Percentiles rank a stretch among this genome's conserved stretches.
Evolutionary conservation across 139 green algal species (phyloP).

Genomic region (Tetraselmis chui): DNA sequence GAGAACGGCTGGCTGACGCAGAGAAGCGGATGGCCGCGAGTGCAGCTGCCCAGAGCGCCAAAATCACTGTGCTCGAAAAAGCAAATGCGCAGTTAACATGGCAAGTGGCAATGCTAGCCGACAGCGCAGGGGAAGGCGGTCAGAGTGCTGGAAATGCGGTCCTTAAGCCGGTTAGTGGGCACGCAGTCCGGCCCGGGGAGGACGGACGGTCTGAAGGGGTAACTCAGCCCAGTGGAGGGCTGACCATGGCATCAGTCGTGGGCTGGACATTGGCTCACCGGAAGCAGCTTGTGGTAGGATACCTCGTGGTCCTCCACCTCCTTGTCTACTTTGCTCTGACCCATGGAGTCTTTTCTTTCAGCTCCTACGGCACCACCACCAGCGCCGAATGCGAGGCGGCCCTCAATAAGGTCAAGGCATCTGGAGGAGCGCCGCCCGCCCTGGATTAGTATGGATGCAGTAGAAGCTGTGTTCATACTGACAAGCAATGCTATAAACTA

Average conservation of each 20-base stretch:
- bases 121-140: neutral
- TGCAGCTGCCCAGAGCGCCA: too few species aligned
- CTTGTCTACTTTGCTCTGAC: neutral
- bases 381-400: neutral
- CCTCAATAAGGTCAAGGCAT: neutral
- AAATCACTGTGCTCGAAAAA: neutral
- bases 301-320: neutral
- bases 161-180: too few species aligned
- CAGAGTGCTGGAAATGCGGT: too few species aligned
- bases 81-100: neutral
- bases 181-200: too few species aligned
- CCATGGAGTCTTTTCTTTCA: neutral
- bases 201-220: too few species aligned
- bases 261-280: neutral
- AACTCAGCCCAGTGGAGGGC: too few species aligned
- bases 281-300: neutral
- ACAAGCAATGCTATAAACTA: too few species aligned
- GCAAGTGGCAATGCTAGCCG: neutral
- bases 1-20: neutral
- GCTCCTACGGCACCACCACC: neutral
- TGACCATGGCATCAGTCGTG: neutral
- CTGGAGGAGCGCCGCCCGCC: neutral
- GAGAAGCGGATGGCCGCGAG: neutral
- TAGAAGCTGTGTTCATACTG: too few species aligned
- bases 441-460: too few species aligned